Percentiles rank a stretch among this genome's conserved stretches.
Evolutionary conservation across 169 alveolate genomes (phyloP).

Genomic region (Cystoisospora suis): DNA sequence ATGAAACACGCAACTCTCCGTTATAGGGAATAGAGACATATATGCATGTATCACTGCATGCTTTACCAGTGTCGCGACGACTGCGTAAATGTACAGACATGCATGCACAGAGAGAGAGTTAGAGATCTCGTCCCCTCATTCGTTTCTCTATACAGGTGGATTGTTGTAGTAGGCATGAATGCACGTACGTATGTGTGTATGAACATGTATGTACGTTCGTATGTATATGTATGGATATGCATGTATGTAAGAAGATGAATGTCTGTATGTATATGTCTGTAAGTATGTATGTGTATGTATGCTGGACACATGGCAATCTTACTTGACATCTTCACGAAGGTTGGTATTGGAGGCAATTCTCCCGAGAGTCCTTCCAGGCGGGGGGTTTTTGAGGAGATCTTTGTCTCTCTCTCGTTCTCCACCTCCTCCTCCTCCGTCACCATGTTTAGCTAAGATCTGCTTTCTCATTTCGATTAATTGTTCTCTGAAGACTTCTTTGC

Average conservation of each 20-base stretch:
- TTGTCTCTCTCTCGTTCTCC: not conserved
- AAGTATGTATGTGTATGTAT: not conserved
- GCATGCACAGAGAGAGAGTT: not conserved
- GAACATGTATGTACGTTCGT: not conserved
- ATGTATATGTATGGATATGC: not conserved
- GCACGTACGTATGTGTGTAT: not conserved
- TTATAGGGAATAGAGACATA: not conserved
- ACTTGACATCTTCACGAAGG: constrained; percentile 6
- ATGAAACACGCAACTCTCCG: not conserved
- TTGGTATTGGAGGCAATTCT: not conserved
- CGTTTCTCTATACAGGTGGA: not conserved
- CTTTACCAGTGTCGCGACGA: not conserved
- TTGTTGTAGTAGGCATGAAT: too few relatives aligned
- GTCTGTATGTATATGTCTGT: not conserved
- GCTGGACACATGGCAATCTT: not conserved
- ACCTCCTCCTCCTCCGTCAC: not conserved
- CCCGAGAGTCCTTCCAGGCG: not conserved
- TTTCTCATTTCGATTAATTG: not conserved
- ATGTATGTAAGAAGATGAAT: not conserved
- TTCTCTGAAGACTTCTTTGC: not conserved
- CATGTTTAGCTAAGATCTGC: not conserved
- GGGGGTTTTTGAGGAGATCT: not conserved
- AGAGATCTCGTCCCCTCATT: not conserved
- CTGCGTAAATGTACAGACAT: not conserved
- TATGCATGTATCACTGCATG: not conserved